Conservation (phyloP, 129 eudicot species). For the Tagetes patula region DNA sequence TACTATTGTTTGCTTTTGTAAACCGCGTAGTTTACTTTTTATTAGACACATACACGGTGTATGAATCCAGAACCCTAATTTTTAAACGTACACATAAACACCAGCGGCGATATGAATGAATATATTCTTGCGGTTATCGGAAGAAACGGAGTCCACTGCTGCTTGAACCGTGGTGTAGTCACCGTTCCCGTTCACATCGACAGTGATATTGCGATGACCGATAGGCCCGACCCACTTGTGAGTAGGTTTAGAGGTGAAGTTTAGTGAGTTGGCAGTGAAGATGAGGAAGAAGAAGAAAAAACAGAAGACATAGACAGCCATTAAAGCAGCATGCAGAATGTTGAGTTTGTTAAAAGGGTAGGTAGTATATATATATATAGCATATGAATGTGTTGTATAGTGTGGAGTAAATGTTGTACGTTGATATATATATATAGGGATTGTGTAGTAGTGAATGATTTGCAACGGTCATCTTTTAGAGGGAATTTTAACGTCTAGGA, state of each 20-base stretch:
- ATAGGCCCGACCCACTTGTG: slow-evolving; percentile 85
- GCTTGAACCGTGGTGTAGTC: slow-evolving; percentile 74
- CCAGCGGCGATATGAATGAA: slow-evolving; percentile 69
- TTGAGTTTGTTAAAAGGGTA: slow-evolving; percentile 15
- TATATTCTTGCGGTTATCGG: slow-evolving; percentile 56
- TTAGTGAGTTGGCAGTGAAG: slow-evolving; percentile 26
- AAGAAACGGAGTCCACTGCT: slow-evolving; percentile 74
- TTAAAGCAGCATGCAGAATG: slow-evolving; percentile 22
- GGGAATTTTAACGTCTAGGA: slow-evolving; percentile 14
- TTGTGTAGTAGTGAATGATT: slow-evolving; percentile 15
- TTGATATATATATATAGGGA: slow-evolving; percentile 7
- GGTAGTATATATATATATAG: slow-evolving; percentile 22
- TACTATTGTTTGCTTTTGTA: no score
- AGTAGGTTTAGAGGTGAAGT: slow-evolving; percentile 34
- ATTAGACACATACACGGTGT: not conserved
- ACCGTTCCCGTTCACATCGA: slow-evolving; percentile 59
- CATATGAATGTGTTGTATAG: slow-evolving; percentile 11
- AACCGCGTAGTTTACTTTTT: not conserved
- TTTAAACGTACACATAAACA: slow-evolving; percentile 55
- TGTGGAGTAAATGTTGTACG: slow-evolving; percentile 24
- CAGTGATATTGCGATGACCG: slow-evolving; percentile 66
- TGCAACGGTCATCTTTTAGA: slow-evolving; percentile 38
- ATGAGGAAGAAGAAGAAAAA: slow-evolving; percentile 19
- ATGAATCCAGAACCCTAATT: not conserved
- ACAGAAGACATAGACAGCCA: slow-evolving; percentile 33